Evolutionary conservation across 2,329 filamentous ascomycete genomes (phyloP).

Genomic region (Cryphonectria carpinicola): DNA sequence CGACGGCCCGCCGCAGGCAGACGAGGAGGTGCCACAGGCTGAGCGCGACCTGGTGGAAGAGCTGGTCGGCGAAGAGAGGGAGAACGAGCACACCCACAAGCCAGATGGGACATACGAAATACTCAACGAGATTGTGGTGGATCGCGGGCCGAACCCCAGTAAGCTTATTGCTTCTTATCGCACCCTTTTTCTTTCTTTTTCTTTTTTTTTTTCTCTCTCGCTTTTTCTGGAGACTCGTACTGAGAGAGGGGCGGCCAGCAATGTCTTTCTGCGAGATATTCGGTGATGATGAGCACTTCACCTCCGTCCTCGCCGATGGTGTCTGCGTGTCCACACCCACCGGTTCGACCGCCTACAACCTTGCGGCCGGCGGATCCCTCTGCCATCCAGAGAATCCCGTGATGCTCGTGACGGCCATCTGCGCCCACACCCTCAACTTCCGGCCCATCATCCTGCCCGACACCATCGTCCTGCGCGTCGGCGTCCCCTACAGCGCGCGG

Average conservation of each 20-base stretch:
- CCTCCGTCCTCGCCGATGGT: slow-evolving; percentile 89
- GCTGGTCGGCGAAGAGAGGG: slow-evolving; percentile 81
- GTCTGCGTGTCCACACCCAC: slow-evolving; percentile 94
- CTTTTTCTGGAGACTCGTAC: not conserved
- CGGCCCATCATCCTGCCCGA: slow-evolving; percentile 95
- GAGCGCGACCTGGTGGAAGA: slow-evolving; percentile 82
- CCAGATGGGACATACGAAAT: slow-evolving; percentile 88
- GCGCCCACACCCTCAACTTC: slow-evolving; percentile 93
- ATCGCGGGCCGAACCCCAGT: slow-evolving; percentile 92
- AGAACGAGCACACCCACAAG: slow-evolving; percentile 81
- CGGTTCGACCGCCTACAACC: slow-evolving; percentile 92
- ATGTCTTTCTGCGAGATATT: slow-evolving; percentile 94
- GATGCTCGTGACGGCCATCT: slow-evolving; percentile 92
- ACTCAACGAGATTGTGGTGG: slow-evolving; percentile 94
- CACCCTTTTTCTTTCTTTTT: no score
- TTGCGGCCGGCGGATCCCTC: slow-evolving; percentile 91
- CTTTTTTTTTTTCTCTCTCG: no score
- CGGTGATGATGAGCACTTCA: slow-evolving; percentile 94
- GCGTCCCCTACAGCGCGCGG: slow-evolving; percentile 91
- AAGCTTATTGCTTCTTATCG: slow-evolving; percentile 41
- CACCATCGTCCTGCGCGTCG: slow-evolving; percentile 89
- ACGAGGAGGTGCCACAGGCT: slow-evolving; percentile 43
- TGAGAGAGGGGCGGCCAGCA: slow-evolving; percentile 51
- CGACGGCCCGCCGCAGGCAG: slow-evolving; percentile 35
- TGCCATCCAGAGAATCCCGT: slow-evolving; percentile 97